phyloP scores from a whole-genome alignment of 352 stramenopile genomes.

The Phytophthora tubulina region DNA sequence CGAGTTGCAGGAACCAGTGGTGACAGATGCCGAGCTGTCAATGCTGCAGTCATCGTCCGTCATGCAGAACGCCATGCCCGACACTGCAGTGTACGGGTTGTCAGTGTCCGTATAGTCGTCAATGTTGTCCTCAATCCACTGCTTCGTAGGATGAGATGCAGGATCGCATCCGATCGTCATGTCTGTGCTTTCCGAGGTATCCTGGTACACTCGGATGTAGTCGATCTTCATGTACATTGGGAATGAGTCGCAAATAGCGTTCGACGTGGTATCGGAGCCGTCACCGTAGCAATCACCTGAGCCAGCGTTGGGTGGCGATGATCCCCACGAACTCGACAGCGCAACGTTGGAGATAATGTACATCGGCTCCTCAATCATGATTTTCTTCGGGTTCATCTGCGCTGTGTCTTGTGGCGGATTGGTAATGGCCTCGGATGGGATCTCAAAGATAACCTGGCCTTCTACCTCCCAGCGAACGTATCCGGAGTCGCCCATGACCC shows the following conservation, averaged over 20 bases:
- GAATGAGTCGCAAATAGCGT: slow-evolving; percentile 68
- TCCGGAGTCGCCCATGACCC: slow-evolving; percentile 55
- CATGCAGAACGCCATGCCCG: slow-evolving; percentile 48
- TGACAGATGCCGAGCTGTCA: slow-evolving; percentile 17
- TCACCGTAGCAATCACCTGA: slow-evolving; percentile 60
- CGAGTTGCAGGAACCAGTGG: slow-evolving; percentile 33
- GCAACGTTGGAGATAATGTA: slow-evolving; percentile 95
- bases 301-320: slow-evolving; percentile 56
- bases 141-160: slow-evolving; percentile 58
- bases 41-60: slow-evolving; percentile 53
- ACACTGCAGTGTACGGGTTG: slow-evolving; percentile 49
- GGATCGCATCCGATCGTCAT: slow-evolving; percentile 68
- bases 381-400: slow-evolving; percentile 56
- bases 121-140: slow-evolving; percentile 70
- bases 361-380: slow-evolving; percentile 90
- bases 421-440: slow-evolving; percentile 44
- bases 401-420: slow-evolving; percentile 37
- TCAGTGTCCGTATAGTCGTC: slow-evolving; percentile 56
- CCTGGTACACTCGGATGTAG: slow-evolving; percentile 70
- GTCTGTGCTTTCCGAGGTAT: slow-evolving; percentile 44
- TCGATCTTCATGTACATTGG: slow-evolving; percentile 78
- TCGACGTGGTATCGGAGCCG: slow-evolving; percentile 30
- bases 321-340: slow-evolving; percentile 88
- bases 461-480: slow-evolving; percentile 75
- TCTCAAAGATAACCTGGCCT: slow-evolving; percentile 60